A percentile compares a stretch with the other conserved stretches of the same genome.
phyloP scores from a whole-genome alignment of 768 basidiomycete genomes.

The Amanita rubescens region DNA sequence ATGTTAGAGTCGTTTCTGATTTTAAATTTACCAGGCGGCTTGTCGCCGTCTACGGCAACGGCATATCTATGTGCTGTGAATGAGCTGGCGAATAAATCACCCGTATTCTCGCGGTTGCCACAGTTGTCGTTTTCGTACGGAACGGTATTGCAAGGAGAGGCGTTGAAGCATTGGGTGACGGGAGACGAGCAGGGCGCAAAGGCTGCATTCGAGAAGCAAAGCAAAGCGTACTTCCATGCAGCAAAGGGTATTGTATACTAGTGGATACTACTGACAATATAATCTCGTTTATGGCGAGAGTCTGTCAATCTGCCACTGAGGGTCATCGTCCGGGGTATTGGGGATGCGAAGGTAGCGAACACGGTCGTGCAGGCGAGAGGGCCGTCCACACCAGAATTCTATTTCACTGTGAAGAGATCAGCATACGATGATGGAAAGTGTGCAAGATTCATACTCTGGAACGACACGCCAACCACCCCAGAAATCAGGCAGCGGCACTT shows the following conservation, averaged over 20 bases:
- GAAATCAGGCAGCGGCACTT: constrained; percentile 77
- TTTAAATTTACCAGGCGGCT: constrained; percentile 27
- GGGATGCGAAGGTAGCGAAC: constrained; percentile 63
- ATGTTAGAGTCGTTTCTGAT: not conserved
- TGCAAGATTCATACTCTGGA: constrained; percentile 56
- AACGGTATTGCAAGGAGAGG: constrained; percentile 41
- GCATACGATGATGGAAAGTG: constrained; percentile 1
- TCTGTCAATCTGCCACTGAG: constrained; percentile 72
- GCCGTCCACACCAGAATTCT: constrained; percentile 96
- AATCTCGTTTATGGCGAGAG: constrained; percentile 53
- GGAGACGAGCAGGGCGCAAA: constrained; percentile 36
- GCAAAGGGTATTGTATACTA: constrained; percentile 12
- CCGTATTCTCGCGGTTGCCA: constrained; percentile 33
- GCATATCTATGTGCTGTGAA: constrained; percentile 36
- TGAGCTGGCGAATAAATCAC: constrained; percentile 27
- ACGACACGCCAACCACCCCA: constrained; percentile 97
- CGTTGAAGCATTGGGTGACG: constrained; percentile 37
- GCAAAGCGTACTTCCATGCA: constrained; percentile 35
- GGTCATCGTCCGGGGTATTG: constrained; percentile 37
- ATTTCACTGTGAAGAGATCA: constrained; percentile 57
- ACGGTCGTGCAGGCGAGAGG: constrained; percentile 90
- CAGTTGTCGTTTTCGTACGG: constrained; percentile 44
- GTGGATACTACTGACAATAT: constrained; percentile 7
- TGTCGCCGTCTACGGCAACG: constrained; percentile 32
- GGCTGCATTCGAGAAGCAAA: constrained; percentile 32